Evolutionary conservation across 305 asterid species (phyloP), one percentile per base, ranked within the genome.

Genomic region (Fraxinus baroniana): DNA sequence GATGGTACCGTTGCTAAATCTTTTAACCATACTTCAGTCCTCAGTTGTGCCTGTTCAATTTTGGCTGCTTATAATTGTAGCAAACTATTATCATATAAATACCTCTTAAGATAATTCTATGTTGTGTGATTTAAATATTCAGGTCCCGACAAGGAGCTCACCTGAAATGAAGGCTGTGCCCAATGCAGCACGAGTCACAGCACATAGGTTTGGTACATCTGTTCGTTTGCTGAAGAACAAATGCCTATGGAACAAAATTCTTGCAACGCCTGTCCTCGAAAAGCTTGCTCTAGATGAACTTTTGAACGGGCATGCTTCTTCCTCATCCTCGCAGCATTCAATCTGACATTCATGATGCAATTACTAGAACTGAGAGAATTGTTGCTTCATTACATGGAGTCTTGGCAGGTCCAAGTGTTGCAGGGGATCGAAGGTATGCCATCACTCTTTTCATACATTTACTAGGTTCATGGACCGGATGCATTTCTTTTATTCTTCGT

Each of bases 71-170:
- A 76, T 55, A 20, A 39, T 62, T 20, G 22, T 83, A 10, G 8
- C 28, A 15, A n/a, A 72, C 13, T 20, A 30, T 41, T 8, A 4
- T 46, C 55, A 1, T 73, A 49, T 71, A 1, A 41, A 18, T 71
- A 28, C 35, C 15, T 66, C 20, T 55, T 7, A 13, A 80, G 72
- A 22, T 8, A n/a, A 12, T 35, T 79, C 32, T 80, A 32, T 75
- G 73, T 28, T 32, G 73, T 49, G 0, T 81, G 33, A 75, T 76
- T 57, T 9, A 12, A 4, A 62, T 46, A 77, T 39, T 52, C 86
- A 94, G 98, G 90, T 94, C 41, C 99, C 99, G 5, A 87, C 97
- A 0, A 94, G 99, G 99, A 90, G 90, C 87, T 86, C 93, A 0
- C 80, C 81, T 17, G 94, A 94, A 80, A 74, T 92, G 89, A 91